A percentile compares a stretch with the other conserved stretches of the same genome.
Conservation (phyloP, 2,329 filamentous ascomycete genomes). For the Xylariaceae sp. region DNA sequence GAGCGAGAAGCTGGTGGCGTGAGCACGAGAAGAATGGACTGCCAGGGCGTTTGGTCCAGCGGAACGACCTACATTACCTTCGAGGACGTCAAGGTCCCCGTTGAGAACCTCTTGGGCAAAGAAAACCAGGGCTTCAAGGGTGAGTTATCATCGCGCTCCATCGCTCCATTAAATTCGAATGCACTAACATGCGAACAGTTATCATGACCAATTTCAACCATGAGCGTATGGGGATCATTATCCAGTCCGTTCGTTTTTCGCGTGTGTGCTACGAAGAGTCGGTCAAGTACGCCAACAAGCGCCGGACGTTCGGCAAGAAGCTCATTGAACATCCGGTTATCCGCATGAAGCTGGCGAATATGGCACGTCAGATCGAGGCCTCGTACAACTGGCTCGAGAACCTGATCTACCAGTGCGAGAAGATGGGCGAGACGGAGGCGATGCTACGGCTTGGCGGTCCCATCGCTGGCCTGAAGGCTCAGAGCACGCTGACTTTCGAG, state of each 20-base stretch:
- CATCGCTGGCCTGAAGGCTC: slow-evolving; percentile 90
- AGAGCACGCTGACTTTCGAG: slow-evolving; percentile 91
- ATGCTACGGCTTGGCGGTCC: slow-evolving; percentile 94
- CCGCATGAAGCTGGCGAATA: slow-evolving; percentile 94
- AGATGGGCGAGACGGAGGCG: slow-evolving; percentile 90
- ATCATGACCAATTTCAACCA: slow-evolving; percentile 99
- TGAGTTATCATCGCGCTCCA: slow-evolving; percentile 26
- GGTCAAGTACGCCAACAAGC: slow-evolving; percentile 96
- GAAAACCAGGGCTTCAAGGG: slow-evolving; percentile 95
- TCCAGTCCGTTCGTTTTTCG: slow-evolving; percentile 91
- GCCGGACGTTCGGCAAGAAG: slow-evolving; percentile 91
- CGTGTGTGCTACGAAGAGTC: slow-evolving; percentile 97
- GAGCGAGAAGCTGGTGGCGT: slow-evolving; percentile 83
- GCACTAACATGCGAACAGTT: slow-evolving; percentile 42
- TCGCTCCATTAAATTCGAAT: too few relatives aligned
- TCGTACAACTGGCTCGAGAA: slow-evolving; percentile 97
- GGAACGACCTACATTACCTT: slow-evolving; percentile 98
- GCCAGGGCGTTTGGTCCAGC: slow-evolving; percentile 92
- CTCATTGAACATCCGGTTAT: slow-evolving; percentile 97
- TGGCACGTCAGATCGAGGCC: slow-evolving; percentile 96
- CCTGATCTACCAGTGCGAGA: slow-evolving; percentile 85
- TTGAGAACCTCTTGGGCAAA: slow-evolving; percentile 98
- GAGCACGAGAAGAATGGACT: slow-evolving; percentile 93
- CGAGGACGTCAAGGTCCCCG: slow-evolving; percentile 97
- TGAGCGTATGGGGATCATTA: slow-evolving; percentile 97